These are phyloP conservation scores for Auxenochlorella pyrenoidosa DNA, from an alignment of 139 green algal genomes.

Conservation along the genomic window DNA sequence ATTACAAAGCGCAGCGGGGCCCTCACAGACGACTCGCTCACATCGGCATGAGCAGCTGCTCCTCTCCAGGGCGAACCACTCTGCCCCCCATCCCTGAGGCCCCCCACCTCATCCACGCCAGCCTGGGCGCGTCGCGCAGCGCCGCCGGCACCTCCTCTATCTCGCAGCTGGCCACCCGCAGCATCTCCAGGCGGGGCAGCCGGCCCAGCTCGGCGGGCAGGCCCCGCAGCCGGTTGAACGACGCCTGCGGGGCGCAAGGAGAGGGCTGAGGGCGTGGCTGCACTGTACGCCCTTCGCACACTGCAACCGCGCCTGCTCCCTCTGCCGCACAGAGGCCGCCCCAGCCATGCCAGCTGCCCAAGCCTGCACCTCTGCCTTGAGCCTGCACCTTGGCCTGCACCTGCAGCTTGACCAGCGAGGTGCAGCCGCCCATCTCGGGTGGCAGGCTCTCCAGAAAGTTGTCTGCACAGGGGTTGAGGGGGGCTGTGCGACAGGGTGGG, in stretches of 20 bases:
- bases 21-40: neutral
- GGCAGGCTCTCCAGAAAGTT: conserved; percentile 78
- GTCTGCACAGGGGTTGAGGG: conserved; percentile 74
- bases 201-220: conserved; percentile 67
- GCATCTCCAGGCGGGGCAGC: conserved; percentile 76
- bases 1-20: neutral
- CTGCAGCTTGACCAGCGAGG: conserved; percentile 55
- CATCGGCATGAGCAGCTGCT: too few species aligned
- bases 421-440: conserved; percentile 44
- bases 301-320: too few species aligned
- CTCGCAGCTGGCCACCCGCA: conserved; percentile 73
- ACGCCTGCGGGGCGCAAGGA: conserved; percentile 60
- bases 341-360: neutral
- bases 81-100: neutral
- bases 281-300: neutral
- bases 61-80: too few species aligned
- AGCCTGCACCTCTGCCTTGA: neutral
- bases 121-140: conserved; percentile 44
- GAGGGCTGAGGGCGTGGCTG: neutral
- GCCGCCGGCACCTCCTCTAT: conserved; percentile 58
- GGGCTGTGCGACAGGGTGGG: conserved; percentile 18
- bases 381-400: neutral
- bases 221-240: conserved; percentile 75
- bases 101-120: conserved; percentile 73
- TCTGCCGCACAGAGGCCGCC: too few species aligned